phyloP scores from a whole-genome alignment of 2,329 filamentous ascomycete species.

The Dothideomycetes sp. region DNA sequence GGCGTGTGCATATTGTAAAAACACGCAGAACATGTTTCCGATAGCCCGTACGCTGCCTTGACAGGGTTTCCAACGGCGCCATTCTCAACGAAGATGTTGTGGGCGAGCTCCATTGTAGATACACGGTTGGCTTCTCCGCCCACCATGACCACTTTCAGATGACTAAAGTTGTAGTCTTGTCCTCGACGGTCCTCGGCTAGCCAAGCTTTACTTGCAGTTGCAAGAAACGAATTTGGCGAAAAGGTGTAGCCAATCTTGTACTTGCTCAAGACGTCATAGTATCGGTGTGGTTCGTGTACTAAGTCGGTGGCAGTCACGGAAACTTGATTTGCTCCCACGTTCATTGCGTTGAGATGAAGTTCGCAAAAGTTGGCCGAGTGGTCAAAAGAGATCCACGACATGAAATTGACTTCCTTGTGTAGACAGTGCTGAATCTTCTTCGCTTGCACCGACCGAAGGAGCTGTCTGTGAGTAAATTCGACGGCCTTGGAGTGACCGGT shows the following conservation, averaged over 20 bases:
- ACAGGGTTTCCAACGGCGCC: slow-evolving; percentile 36
- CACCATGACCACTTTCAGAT: neutral
- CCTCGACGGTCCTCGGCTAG: neutral
- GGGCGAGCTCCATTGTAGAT: slow-evolving; percentile 16
- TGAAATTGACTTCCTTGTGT: slow-evolving; percentile 10
- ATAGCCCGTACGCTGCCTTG: slow-evolving; percentile 12
- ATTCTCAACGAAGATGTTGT: slow-evolving; percentile 22
- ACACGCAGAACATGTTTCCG: slow-evolving; percentile 16
- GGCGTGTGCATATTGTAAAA: slow-evolving; percentile 14
- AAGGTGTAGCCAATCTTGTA: slow-evolving; percentile 35
- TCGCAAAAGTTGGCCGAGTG: slow-evolving; percentile 44
- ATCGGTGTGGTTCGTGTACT: slow-evolving; percentile 26
- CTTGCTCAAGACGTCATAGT: slow-evolving; percentile 27
- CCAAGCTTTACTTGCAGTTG: neutral
- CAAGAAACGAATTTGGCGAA: slow-evolving; percentile 33
- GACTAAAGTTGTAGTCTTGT: neutral
- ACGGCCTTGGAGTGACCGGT: slow-evolving; percentile 14
- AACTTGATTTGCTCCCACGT: slow-evolving; percentile 31
- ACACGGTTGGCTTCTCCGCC: neutral
- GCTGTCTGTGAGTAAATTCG: slow-evolving; percentile 16
- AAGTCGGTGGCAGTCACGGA: slow-evolving; percentile 35
- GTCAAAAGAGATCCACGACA: slow-evolving; percentile 43
- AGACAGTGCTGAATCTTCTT: slow-evolving; percentile 4
- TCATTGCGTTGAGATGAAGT: slow-evolving; percentile 40
- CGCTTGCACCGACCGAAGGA: slow-evolving; percentile 10